phyloP scores from a whole-genome alignment of 2,329 filamentous ascomycete genomes.

The Ustilaginoidea virens region DNA sequence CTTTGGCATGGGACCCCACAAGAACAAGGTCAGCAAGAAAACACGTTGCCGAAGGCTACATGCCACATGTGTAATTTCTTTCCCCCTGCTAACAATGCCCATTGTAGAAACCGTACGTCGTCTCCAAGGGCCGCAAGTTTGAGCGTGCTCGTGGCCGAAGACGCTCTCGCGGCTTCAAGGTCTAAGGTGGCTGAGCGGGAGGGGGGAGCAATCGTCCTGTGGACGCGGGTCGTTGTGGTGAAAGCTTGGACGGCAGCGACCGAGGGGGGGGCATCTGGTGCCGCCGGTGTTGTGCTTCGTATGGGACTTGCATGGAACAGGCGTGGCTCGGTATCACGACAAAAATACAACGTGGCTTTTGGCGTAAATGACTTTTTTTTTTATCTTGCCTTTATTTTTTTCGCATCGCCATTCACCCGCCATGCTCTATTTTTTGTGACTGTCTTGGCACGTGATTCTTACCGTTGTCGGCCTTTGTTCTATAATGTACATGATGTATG shows the following conservation, averaged over 20 bases:
- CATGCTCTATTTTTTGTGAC: too few species aligned
- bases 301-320: constrained; percentile 25
- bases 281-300: constrained; percentile 14
- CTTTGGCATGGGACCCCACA: constrained; percentile 97
- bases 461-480: too few species aligned
- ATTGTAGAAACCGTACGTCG: constrained; percentile 77
- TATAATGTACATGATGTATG: too few species aligned
- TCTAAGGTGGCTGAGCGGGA: constrained; percentile 46
- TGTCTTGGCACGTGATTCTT: too few species aligned
- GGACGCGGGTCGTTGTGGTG: constrained; percentile 2
- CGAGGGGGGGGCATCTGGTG: constrained; percentile 13
- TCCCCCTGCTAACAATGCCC: constrained; percentile 1
- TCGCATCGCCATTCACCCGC: too few species aligned
- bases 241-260: constrained; percentile 3
- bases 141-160: constrained; percentile 98
- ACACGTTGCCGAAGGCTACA: neutral
- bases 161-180: constrained; percentile 99
- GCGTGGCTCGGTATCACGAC: constrained; percentile 30
- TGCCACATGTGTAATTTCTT: too few species aligned
- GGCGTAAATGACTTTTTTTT: neutral
- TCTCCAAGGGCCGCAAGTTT: constrained; percentile 99
- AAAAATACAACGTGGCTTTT: constrained; percentile 18
- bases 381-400: too few species aligned
- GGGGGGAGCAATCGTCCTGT: constrained; percentile 4
- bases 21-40: constrained; percentile 66